Percentiles rank a stretch among this genome's conserved stretches.
These are phyloP conservation scores for Botrytis pseudocinerea DNA, from an alignment of 2,329 filamentous ascomycete genomes.

Conservation along the genomic window DNA sequence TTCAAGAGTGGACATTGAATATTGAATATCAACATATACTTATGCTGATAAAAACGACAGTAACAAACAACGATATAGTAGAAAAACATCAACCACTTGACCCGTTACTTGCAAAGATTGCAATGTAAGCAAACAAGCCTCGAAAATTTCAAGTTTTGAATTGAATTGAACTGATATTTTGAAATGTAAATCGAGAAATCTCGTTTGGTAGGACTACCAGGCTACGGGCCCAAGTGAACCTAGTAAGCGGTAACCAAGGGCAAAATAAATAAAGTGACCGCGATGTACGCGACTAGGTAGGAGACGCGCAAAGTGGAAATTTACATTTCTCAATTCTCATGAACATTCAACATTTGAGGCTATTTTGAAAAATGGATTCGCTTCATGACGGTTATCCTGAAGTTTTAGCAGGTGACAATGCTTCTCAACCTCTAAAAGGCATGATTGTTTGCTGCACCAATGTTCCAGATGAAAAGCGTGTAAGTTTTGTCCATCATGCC, in stretches of 20 bases:
- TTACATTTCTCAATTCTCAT: constrained; percentile 12
- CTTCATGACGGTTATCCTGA: neutral
- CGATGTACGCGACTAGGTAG: constrained; percentile 1
- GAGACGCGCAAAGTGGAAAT: constrained; percentile 18
- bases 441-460: constrained; percentile 86
- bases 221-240: too few species aligned
- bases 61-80: neutral
- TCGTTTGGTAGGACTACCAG: neutral
- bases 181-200: neutral
- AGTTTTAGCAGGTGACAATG: constrained; percentile 23
- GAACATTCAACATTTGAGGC: constrained; percentile 8
- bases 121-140: neutral
- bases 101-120: too few species aligned
- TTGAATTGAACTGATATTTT: neutral
- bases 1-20: neutral
- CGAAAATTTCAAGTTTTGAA: neutral
- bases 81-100: neutral
- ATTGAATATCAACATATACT: neutral
- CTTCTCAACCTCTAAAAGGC: constrained; percentile 56
- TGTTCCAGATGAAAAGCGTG: constrained; percentile 75
- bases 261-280: constrained; percentile 16
- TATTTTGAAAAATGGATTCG: constrained; percentile 6
- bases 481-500: constrained; percentile 46
- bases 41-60: neutral
- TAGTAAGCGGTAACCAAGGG: constrained; percentile 10